Conservation (phyloP, 2,329 filamentous ascomycete genomes). For the Aureobasidium sp. region DNA sequence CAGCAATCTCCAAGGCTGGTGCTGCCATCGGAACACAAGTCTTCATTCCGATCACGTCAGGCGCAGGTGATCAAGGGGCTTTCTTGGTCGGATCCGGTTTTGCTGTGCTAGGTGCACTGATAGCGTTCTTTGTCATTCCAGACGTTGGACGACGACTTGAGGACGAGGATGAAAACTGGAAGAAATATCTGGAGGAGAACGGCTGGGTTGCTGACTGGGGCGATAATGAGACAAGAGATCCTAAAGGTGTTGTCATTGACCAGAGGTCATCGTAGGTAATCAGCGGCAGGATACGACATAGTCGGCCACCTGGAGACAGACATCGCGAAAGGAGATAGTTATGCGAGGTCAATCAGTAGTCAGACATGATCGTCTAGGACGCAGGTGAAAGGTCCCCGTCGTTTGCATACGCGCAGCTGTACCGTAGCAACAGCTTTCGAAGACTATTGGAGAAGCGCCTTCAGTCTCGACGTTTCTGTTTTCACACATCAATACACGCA, state of each 20-base stretch:
- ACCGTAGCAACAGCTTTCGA: too few species aligned
- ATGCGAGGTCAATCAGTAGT: too few species aligned
- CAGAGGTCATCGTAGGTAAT: neutral
- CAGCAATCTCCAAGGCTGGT: slow-evolving; percentile 60
- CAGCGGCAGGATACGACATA: too few species aligned
- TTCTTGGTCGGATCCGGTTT: slow-evolving; percentile 75
- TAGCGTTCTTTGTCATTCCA: slow-evolving; percentile 50
- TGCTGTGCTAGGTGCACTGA: slow-evolving; percentile 62
- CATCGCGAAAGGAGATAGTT: too few species aligned
- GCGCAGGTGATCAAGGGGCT: slow-evolving; percentile 65
- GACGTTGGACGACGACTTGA: slow-evolving; percentile 23
- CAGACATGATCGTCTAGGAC: too few species aligned
- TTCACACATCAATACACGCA: too few species aligned
- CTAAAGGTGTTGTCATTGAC: neutral
- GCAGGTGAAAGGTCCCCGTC: too few species aligned
- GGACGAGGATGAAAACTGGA: slow-evolving; percentile 35
- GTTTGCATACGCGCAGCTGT: too few species aligned
- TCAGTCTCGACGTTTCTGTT: too few species aligned
- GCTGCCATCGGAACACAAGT: slow-evolving; percentile 82
- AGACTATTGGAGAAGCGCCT: too few species aligned
- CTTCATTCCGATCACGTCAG: slow-evolving; percentile 53
- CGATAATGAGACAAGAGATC: slow-evolving; percentile 4
- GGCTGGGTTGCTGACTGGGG: slow-evolving; percentile 27
- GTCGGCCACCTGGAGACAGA: too few species aligned
- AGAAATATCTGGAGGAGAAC: slow-evolving; percentile 37